Base-by-base conservation (phyloP, 2,329 filamentous ascomycete genomes). In the Clathrospora elynae region DNA sequence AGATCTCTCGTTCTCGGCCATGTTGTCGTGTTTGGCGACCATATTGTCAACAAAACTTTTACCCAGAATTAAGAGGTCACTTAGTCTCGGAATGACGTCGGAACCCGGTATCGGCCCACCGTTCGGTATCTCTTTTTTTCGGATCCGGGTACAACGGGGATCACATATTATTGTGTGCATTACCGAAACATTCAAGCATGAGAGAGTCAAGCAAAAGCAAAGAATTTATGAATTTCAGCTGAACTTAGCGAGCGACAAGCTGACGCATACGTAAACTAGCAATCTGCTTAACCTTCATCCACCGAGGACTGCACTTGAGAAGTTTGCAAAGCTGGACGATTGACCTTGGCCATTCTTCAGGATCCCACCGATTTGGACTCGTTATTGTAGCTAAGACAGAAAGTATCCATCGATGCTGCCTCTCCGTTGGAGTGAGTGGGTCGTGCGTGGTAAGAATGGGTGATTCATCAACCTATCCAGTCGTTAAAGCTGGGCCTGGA, bases 371-470 rank as follows among this genome's bases (percentile, higher is more conserved):
- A 35, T 39, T 49, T 37, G 37, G 42, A 47, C 33, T 45, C 44
- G 41, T 35, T 35, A 36, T 45, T 39, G 34, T 36, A 50, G 44
- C 45, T 52, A 42, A 46, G 43, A 49, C 48, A 50, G 37, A 52
- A 35, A 48, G 51, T 41, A 34, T 32, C 41, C 41, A 43, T 25
- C 44, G 38, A 48, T 50, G 51, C 49, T 55, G 64, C 61, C 64
- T 68, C 62, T 67, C 64, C 59, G 41, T 59, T 54, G 57, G 58
- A 64, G 61, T 66, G 64, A 61, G 60, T 58, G 62, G 61, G 62
- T 58, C 47, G 58, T 63, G 59, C 47, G 58, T 63, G 59, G 57
- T 64, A 68, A 65, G 62, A 68, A 66, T 69, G 62, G 58, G 55
- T 56, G 51, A 43, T 57, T 59, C 51, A 62, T 68, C 62, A 58